A percentile compares a stretch with the other conserved stretches of the same genome.
Evolutionary conservation across 257 asterid species (phyloP).

Genomic region (Perilla frutescens): DNA sequence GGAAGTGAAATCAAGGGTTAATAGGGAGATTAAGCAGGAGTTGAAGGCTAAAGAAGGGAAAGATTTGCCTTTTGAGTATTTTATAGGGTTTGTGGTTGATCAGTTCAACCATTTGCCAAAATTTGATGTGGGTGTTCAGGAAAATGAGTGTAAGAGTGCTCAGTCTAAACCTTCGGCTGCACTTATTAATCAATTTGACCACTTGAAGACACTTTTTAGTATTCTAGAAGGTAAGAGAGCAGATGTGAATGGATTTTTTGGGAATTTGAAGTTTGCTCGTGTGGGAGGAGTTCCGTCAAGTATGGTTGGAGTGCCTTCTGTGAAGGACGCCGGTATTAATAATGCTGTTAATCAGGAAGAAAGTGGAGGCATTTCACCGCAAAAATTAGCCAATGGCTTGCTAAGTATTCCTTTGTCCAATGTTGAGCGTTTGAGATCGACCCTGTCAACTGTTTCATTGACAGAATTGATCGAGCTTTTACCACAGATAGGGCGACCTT

Average conservation of each 20-base stretch:
- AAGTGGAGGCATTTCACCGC: slow-evolving; percentile 61
- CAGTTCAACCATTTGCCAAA: slow-evolving; percentile 72
- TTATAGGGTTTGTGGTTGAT: slow-evolving; percentile 73
- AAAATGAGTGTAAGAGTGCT: slow-evolving; percentile 47
- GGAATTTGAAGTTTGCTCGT: slow-evolving; percentile 85
- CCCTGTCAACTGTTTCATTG: slow-evolving; percentile 84
- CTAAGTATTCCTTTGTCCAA: slow-evolving; percentile 90
- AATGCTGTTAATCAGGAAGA: slow-evolving; percentile 61
- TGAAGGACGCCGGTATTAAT: slow-evolving; percentile 57
- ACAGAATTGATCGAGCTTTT: slow-evolving; percentile 87
- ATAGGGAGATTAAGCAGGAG: slow-evolving; percentile 47
- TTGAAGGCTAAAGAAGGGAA: slow-evolving; percentile 58
- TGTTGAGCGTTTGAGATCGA: slow-evolving; percentile 89
- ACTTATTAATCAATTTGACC: slow-evolving; percentile 56
- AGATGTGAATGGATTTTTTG: slow-evolving; percentile 77
- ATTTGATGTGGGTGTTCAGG: slow-evolving; percentile 59
- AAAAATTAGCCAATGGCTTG: slow-evolving; percentile 72
- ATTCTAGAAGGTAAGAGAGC: slow-evolving; percentile 86
- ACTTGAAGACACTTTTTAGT: slow-evolving; percentile 58
- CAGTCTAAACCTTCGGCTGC: slow-evolving; percentile 38
- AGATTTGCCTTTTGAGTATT: slow-evolving; percentile 63
- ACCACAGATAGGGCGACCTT: slow-evolving; percentile 83
- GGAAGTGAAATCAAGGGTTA: slow-evolving; percentile 34
- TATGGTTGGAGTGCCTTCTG: slow-evolving; percentile 73
- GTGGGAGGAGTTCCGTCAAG: slow-evolving; percentile 94